Evolutionary conservation across 1,139 yeast species (phyloP), one percentile per base, ranked within the genome.

Genomic region (Meyerozyma guilliermondii): DNA sequence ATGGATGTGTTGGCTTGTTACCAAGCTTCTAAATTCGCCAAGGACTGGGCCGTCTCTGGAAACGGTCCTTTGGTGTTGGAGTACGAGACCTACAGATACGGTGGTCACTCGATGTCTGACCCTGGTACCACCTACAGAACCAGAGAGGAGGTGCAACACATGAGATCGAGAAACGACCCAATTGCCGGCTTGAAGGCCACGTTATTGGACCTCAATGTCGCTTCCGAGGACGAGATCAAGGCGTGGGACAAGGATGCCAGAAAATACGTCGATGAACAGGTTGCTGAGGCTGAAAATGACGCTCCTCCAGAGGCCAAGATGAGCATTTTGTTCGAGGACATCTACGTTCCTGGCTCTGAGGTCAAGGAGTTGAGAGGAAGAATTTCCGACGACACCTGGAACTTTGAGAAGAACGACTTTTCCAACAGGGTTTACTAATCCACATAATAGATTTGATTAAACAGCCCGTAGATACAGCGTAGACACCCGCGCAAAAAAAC

Each of bases 61-160:
- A 92, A 92, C 62, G 98, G 98, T 49, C 98, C 98, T 51, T 73
- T 92, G 57, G 96, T 92, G 45, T 65, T 92, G 58, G 98, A 92
- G 76, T 92, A 86, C 71, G 97, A 91, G 76, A 92, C 98, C 56
- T 92, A 92, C 76, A 85, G 98, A 79, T 92, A 92, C 68, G 98
- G 98, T 76, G 98, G 98, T 66, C 98, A 92, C 81, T 92, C 98
- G 57, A 92, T 92, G 98, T 91, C 97, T 55, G 98, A 92, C 71
- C 98, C 98, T 60, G 98, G 98, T 79, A 92, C 98, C 67, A 91
- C 98, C 54, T 92, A 92, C 83, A 84, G 98, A 81, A 92, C 98
- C 64, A 89, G 98, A 77, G 98, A 92, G 75, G 98, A 92, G 77
- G 95, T 92, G 56, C 98, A 91, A 74, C 94, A 92, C 78, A 91